Percentiles rank a stretch among this genome's conserved stretches.
These are phyloP conservation scores for Verbascum thapsus DNA, from an alignment of 257 asterid species.

Conservation along the genomic window DNA sequence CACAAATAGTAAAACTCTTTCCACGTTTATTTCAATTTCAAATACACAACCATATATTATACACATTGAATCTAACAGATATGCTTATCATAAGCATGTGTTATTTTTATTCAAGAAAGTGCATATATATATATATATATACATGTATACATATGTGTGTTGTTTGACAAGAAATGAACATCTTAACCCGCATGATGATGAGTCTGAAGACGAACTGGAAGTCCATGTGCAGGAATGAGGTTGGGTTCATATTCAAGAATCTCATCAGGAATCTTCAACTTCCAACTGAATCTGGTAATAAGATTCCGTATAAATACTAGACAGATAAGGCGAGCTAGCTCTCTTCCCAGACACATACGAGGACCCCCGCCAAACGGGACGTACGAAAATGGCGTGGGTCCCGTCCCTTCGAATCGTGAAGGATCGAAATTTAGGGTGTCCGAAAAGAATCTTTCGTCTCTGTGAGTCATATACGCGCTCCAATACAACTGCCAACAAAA, in stretches of 20 bases:
- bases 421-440: constrained; percentile 42
- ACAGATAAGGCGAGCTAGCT: constrained; percentile 49
- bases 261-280: constrained; percentile 41
- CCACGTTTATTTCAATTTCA: too few relatives aligned
- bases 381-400: constrained; percentile 38
- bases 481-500: constrained; percentile 42
- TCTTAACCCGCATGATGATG: too few relatives aligned
- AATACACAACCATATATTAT: too few relatives aligned
- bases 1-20: too few relatives aligned
- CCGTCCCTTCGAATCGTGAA: constrained; percentile 44
- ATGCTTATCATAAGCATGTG: too few relatives aligned
- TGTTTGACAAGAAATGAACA: too few relatives aligned
- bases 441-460: constrained; percentile 37
- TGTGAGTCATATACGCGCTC: constrained; percentile 43
- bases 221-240: constrained; percentile 35
- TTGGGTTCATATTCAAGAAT: constrained; percentile 36
- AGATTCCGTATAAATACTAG: constrained; percentile 45
- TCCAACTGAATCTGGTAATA: constrained; percentile 38
- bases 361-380: constrained; percentile 68
- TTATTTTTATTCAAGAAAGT: too few relatives aligned
- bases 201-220: too few relatives aligned
- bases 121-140: too few relatives aligned
- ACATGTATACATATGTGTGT: too few relatives aligned
- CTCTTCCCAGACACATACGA: constrained; percentile 55
- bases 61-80: too few relatives aligned